Conservation (phyloP, 2,329 filamentous ascomycete species). For the Alternaria solani region DNA sequence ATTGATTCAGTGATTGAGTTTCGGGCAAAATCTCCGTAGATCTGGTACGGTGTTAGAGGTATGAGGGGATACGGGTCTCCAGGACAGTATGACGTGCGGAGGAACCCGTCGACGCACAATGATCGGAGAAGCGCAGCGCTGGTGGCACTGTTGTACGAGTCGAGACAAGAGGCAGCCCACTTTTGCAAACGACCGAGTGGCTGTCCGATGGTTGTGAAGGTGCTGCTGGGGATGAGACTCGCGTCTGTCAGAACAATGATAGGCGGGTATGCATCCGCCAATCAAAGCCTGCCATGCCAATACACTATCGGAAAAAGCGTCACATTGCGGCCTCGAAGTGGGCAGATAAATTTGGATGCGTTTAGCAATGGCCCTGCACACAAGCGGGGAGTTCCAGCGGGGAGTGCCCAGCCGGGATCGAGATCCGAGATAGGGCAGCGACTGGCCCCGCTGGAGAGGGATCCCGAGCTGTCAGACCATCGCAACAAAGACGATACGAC, state of each 20-base stretch:
- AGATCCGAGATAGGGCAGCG: conserved; percentile 4
- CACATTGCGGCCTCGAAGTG: neutral
- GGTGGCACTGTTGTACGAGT: neutral
- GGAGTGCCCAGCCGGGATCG: conserved; percentile 7
- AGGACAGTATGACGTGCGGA: neutral
- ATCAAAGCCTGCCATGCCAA: neutral
- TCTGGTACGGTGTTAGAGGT: neutral
- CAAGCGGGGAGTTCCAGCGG: neutral
- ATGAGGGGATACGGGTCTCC: neutral
- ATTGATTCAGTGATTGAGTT: neutral
- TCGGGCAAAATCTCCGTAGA: neutral
- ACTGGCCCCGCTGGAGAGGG: neutral
- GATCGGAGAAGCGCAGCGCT: neutral
- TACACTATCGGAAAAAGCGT: neutral
- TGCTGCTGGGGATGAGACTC: neutral
- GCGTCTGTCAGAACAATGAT: neutral
- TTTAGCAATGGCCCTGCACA: neutral
- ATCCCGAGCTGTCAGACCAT: neutral
- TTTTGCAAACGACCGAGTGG: neutral
- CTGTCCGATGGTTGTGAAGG: neutral
- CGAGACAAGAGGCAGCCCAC: neutral
- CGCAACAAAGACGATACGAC: neutral
- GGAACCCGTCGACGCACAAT: neutral
- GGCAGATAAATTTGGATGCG: neutral
- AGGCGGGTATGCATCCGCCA: conserved; percentile 1